phyloP scores from a whole-genome alignment of 1,284 basidiomycete genomes.

The Puccinia novopanici region DNA sequence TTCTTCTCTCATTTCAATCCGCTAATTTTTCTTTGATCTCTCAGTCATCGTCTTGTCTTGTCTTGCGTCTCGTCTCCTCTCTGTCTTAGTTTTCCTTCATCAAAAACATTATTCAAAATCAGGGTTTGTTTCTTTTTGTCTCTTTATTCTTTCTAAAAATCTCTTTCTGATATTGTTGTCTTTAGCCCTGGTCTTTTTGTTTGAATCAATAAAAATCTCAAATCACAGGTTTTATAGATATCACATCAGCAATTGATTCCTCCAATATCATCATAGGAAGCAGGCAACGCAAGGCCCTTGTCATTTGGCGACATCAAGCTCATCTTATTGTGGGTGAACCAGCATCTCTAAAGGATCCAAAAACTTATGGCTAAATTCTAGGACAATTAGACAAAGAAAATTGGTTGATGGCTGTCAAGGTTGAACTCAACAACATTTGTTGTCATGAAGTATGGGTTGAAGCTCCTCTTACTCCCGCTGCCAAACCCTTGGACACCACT shows the following conservation, averaged over 20 bases:
- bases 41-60: too few species aligned
- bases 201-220: too few species aligned
- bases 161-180: too few species aligned
- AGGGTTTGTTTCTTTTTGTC: too few species aligned
- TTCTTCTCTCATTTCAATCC: too few species aligned
- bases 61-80: too few species aligned
- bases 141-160: too few species aligned
- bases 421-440: slow-evolving; percentile 4
- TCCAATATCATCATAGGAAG: neutral
- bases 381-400: neutral
- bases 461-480: neutral
- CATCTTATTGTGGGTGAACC: neutral
- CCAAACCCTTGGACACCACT: neutral
- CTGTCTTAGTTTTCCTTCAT: too few species aligned
- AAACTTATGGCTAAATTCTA: neutral
- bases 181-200: too few species aligned
- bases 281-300: neutral
- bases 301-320: neutral
- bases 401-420: neutral
- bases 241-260: neutral
- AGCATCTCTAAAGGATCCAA: neutral
- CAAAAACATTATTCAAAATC: too few species aligned
- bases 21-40: too few species aligned
- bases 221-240: too few species aligned
- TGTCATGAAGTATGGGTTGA: neutral